These are phyloP conservation scores for Marchantia paleacea DNA, from an alignment of 225 moss, liverwort and hornwort species.

Conservation along the genomic window DNA sequence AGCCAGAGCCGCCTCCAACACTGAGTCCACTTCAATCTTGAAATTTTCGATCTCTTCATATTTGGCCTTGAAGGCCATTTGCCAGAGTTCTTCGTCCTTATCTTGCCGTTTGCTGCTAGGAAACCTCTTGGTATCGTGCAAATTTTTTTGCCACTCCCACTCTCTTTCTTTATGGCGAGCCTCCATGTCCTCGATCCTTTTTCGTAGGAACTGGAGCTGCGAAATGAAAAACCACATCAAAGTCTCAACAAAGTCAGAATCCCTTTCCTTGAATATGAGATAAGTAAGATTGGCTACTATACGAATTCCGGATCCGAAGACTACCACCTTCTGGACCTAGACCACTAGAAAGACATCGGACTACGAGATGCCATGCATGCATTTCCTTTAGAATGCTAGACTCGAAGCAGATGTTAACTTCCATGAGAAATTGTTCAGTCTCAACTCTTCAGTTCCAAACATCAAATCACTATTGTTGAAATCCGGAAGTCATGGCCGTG, in stretches of 20 bases:
- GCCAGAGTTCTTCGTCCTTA: conserved; percentile 23
- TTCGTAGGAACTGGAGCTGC: conserved; percentile 31
- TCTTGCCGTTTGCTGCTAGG: conserved; percentile 9
- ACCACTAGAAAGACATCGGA: too few relatives aligned
- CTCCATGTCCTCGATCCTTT: conserved; percentile 35
- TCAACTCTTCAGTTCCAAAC: too few relatives aligned
- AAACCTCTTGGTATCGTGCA: conserved; percentile 16
- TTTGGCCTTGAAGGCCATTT: conserved; percentile 23
- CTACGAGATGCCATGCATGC: too few relatives aligned
- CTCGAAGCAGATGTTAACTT: too few relatives aligned
- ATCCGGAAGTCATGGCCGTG: too few relatives aligned
- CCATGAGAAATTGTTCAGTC: too few relatives aligned
- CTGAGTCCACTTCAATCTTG: conserved; percentile 22
- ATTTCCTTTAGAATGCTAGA: too few relatives aligned
- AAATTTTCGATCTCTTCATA: conserved; percentile 31
- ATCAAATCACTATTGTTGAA: too few relatives aligned
- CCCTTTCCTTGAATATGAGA: neutral
- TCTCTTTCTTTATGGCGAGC: conserved; percentile 33
- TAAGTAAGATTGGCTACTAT: too few relatives aligned
- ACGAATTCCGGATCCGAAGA: too few relatives aligned
- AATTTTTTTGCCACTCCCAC: conserved; percentile 30
- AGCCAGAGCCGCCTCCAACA: conserved; percentile 26
- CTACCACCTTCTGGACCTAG: too few relatives aligned
- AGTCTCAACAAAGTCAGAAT: neutral
- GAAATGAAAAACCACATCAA: neutral